A percentile compares a stretch with the other conserved stretches of the same genome.
Evolutionary conservation across 495 filamentous ascomycete genomes (phyloP).

Genomic region (Daldinia vernicosa): DNA sequence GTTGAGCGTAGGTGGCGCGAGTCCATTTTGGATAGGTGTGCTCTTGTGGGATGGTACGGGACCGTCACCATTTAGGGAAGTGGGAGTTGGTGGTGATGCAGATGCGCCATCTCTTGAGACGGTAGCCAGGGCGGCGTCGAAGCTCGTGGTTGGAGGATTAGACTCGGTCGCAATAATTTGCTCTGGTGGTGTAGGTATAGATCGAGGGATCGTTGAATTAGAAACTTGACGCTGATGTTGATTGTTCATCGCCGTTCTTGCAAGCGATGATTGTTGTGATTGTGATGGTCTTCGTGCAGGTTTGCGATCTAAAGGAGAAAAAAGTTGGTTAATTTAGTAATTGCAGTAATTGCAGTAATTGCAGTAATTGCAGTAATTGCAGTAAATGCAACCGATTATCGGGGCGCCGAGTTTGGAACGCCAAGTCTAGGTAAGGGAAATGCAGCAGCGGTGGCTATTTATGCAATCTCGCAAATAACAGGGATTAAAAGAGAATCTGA

Average conservation of each 20-base stretch:
- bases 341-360: slow-evolving; percentile 19
- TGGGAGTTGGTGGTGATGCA: slow-evolving; percentile 41
- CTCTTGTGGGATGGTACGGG: slow-evolving; percentile 17
- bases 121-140: slow-evolving; percentile 30
- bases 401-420: slow-evolving; percentile 22
- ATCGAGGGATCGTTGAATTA: slow-evolving; percentile 45
- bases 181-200: slow-evolving; percentile 29
- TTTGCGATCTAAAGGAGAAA: slow-evolving; percentile 35
- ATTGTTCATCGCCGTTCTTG: slow-evolving; percentile 62
- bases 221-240: slow-evolving; percentile 50
- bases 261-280: slow-evolving; percentile 56
- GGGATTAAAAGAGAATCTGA: slow-evolving; percentile 15
- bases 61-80: slow-evolving; percentile 39
- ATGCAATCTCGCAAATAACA: slow-evolving; percentile 21
- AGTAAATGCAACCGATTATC: slow-evolving; percentile 34
- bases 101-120: slow-evolving; percentile 24
- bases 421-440: background rate
- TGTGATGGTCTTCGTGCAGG: slow-evolving; percentile 49
- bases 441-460: slow-evolving; percentile 13
- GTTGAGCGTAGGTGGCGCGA: slow-evolving; percentile 37
- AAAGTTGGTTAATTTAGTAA: slow-evolving; percentile 27
- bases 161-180: slow-evolving; percentile 31
- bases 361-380: no score
- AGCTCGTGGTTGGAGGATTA: slow-evolving; percentile 28
- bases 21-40: slow-evolving; percentile 27